Percentiles rank a stretch among this genome's conserved stretches.
Evolutionary conservation across 805 yeast genomes (phyloP).

Genomic region (Ogataea pini): DNA sequence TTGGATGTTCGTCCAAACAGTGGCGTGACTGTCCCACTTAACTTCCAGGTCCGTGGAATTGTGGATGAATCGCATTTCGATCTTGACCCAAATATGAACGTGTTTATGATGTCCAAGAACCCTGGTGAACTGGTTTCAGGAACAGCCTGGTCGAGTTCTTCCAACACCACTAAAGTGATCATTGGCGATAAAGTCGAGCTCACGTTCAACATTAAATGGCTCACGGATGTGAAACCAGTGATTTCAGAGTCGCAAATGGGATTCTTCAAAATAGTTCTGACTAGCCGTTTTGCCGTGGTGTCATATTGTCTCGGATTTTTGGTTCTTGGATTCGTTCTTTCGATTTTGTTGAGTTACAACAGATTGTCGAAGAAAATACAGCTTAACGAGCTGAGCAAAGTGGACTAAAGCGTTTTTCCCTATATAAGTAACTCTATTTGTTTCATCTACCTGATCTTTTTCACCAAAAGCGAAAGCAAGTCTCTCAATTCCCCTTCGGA

Average conservation of each 20-base stretch:
- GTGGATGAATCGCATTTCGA: conserved; percentile 69
- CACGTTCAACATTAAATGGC: conserved; percentile 62
- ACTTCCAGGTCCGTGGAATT: conserved; percentile 65
- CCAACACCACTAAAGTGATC: conserved; percentile 58
- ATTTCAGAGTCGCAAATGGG: conserved; percentile 9
- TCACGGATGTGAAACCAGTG: conserved; percentile 10
- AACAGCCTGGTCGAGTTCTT: conserved; percentile 60
- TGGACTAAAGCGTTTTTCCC: conserved; percentile 19
- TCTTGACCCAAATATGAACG: conserved; percentile 57
- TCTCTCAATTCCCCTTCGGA: conserved; percentile 25
- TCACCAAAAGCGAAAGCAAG: conserved; percentile 27
- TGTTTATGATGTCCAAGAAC: conserved; percentile 41
- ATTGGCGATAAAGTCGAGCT: conserved; percentile 66
- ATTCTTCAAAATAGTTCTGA: conserved; percentile 17
- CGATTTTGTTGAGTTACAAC: conserved; percentile 27
- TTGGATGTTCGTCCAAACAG: conserved; percentile 50
- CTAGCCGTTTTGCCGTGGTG: conserved; percentile 10
- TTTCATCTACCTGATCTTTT: conserved; percentile 23
- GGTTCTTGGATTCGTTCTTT: conserved; percentile 26
- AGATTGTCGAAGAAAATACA: conserved; percentile 27
- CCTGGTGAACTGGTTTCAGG: conserved; percentile 49
- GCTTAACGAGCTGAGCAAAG: conserved; percentile 26
- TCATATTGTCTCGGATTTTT: conserved; percentile 18
- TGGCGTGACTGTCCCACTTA: conserved; percentile 55
- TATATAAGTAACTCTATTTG: no score